A percentile compares a stretch with the other conserved stretches of the same genome.
phyloP scores from a whole-genome alignment of 371 early-diverging fungal species.

The Rhizomucor miehei region DNA sequence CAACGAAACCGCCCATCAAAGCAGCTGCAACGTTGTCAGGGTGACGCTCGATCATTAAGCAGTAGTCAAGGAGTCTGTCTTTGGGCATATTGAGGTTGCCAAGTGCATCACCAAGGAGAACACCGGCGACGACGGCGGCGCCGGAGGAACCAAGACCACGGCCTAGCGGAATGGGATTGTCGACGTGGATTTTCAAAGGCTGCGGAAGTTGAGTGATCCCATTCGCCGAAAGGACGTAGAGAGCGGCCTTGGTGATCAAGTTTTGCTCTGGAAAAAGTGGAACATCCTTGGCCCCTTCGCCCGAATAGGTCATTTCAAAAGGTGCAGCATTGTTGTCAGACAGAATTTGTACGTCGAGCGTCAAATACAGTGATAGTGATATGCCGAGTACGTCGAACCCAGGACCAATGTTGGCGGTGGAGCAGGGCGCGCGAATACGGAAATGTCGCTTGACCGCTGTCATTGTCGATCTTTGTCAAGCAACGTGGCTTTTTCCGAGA shows the following conservation, averaged over 20 bases:
- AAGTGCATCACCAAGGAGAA: constrained; percentile 76
- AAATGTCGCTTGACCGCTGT: constrained; percentile 22
- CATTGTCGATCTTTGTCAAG: background rate
- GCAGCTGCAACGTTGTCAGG: constrained; percentile 97
- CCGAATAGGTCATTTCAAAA: constrained; percentile 72
- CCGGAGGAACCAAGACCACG: constrained; percentile 96
- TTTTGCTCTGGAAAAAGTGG: constrained; percentile 77
- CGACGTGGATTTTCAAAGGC: constrained; percentile 64
- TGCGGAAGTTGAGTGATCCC: constrained; percentile 55
- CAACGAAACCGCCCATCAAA: constrained; percentile 91
- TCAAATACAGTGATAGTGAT: constrained; percentile 81
- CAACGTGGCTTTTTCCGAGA: background rate
- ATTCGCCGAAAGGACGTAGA: constrained; percentile 77
- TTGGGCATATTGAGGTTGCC: constrained; percentile 64
- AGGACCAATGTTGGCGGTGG: constrained; percentile 96
- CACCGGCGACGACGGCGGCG: constrained; percentile 95
- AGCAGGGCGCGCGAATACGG: constrained; percentile 84
- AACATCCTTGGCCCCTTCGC: constrained; percentile 77
- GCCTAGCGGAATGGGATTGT: constrained; percentile 92
- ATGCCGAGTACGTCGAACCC: constrained; percentile 96
- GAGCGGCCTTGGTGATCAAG: constrained; percentile 87
- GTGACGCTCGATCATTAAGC: constrained; percentile 89
- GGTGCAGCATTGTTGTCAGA: constrained; percentile 14
- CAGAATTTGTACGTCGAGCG: constrained; percentile 55
- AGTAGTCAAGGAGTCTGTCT: constrained; percentile 83